Conservation (phyloP, 345 rosid species). For the Camelina hispida region DNA sequence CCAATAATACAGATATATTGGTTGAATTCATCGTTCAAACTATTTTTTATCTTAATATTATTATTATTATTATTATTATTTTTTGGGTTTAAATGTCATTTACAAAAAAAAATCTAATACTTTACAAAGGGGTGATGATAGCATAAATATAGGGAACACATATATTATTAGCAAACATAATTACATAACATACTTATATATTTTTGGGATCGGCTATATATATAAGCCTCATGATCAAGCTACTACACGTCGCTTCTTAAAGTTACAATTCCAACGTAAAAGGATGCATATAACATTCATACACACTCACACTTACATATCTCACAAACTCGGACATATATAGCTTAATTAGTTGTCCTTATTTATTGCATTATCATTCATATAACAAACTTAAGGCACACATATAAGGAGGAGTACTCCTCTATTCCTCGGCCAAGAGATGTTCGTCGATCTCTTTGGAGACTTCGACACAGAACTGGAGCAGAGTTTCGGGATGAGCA, state of each 20-base stretch:
- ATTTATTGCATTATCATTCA: constrained; percentile 13
- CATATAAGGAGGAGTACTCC: not conserved
- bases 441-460: constrained; percentile 1
- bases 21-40: not conserved
- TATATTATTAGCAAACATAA: constrained; percentile 7
- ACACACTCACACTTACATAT: constrained; percentile 14
- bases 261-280: constrained; percentile 22
- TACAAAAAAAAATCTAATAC: not conserved
- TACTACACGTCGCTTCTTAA: constrained; percentile 8
- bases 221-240: constrained; percentile 12
- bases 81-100: not conserved
- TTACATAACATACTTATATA: not conserved
- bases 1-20: not conserved
- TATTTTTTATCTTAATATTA: not conserved
- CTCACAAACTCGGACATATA: constrained; percentile 20
- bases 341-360: not conserved
- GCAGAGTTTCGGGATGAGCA: not conserved
- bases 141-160: not conserved
- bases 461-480: not conserved
- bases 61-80: no score
- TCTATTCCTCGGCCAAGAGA: constrained; percentile 1
- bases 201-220: not conserved
- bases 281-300: not conserved
- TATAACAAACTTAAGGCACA: not conserved
- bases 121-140: not conserved